Evolutionary conservation across 2,329 filamentous ascomycete genomes (phyloP), one percentile per base, ranked within the genome.

Genomic region (Beauveria brongniartii): DNA sequence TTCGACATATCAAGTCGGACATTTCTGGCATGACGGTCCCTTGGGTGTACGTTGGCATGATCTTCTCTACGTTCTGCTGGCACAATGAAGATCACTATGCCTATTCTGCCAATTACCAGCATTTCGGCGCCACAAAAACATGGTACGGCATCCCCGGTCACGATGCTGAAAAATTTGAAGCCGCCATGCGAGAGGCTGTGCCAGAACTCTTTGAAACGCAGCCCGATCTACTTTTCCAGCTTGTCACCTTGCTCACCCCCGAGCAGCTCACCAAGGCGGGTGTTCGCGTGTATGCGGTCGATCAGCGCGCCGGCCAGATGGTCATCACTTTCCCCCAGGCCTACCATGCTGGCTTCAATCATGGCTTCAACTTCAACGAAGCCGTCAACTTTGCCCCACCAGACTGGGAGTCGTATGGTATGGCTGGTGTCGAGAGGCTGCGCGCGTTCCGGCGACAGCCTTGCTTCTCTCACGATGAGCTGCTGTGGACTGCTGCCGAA

Each of bases 1-100:
- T 99, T 78, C 85, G 93, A 54, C 91, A 99, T 68, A 97, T 99
- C 79, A 97, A 97, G 73, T 91, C 93, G 0, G 94, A 99, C 70
- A 95, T 99, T 58, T 97, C 94, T 2, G 94, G 94, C 43, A 99
- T 99, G 94, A 99, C 94, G 0, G 93, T 99, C 8, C 94, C 94
- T 0, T 99, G 94, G 94, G 86, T 99, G 3, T 99, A 99, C 70
- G 94, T 99, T 4, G 94, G 94, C 64, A 99, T 99, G 94, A 95
- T 96, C 44, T 99, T 99, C 72, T 99, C 94, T 0, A 97, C 94
- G 0, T 99, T 99, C 70, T 99, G 94, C 74, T 99, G 94, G 94
- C 94, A 99, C 72, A 97, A 96, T 65, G 94, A 99, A 70, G 94
- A 99, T 69, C 94, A 99, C 70, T 97, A 96, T 71, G 89, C 94